These are phyloP conservation scores for Hypoxylon subgilvum DNA, from an alignment of 495 filamentous ascomycete genomes.

Conservation along the genomic window DNA sequence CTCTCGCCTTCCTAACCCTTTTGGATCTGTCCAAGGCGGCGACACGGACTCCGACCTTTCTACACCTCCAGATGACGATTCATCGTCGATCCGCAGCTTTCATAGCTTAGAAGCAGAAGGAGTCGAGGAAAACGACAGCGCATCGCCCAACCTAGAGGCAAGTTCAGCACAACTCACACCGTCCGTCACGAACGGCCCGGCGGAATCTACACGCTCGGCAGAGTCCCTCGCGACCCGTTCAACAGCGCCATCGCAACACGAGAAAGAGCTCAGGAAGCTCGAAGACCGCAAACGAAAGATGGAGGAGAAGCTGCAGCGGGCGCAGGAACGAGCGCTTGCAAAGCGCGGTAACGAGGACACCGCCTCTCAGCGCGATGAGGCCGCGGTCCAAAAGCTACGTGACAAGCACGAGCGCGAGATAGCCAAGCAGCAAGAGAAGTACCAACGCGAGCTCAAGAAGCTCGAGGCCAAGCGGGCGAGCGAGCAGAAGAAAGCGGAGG, in stretches of 20 bases:
- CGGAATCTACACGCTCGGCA: slow-evolving; percentile 42
- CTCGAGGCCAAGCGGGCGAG: slow-evolving; percentile 66
- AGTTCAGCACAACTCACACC: slow-evolving; percentile 36
- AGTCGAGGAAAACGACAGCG: slow-evolving; percentile 36
- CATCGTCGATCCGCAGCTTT: slow-evolving; percentile 53
- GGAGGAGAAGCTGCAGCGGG: slow-evolving; percentile 68
- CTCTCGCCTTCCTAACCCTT: slow-evolving; percentile 40
- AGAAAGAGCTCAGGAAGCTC: slow-evolving; percentile 78
- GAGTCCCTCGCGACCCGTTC: slow-evolving; percentile 39
- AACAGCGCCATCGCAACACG: slow-evolving; percentile 54
- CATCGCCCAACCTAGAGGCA: slow-evolving; percentile 28
- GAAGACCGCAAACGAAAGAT: slow-evolving; percentile 71
- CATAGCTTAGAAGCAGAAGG: slow-evolving; percentile 38
- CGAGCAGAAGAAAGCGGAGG: slow-evolving; percentile 66
- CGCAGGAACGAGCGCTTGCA: slow-evolving; percentile 51
- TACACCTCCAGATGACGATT: slow-evolving; percentile 29
- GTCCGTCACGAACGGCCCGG: slow-evolving; percentile 35
- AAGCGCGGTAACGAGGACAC: slow-evolving; percentile 48
- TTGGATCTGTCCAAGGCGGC: slow-evolving; percentile 40
- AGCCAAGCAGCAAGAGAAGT: slow-evolving; percentile 68
- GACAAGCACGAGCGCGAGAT: slow-evolving; percentile 67
- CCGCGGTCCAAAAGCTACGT: slow-evolving; percentile 56
- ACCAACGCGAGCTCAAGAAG: slow-evolving; percentile 65
- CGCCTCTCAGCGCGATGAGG: slow-evolving; percentile 49
- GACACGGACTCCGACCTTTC: slow-evolving; percentile 40